Conservation (phyloP, 192 early-diverging fungal genomes). For the Umbelopsis sp. region DNA sequence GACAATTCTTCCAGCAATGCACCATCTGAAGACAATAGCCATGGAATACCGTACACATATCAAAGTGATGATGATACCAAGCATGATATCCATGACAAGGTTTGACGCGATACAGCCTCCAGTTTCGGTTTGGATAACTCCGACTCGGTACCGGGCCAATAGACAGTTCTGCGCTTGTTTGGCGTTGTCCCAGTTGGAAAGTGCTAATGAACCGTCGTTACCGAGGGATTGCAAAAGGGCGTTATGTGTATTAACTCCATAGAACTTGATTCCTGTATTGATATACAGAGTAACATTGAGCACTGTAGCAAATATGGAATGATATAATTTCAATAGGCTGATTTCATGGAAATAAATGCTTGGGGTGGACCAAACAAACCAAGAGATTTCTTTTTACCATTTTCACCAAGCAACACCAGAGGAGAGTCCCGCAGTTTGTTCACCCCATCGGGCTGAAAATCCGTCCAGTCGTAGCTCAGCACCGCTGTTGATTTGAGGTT, state of each 20-base stretch:
- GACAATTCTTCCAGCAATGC: constrained; percentile 55
- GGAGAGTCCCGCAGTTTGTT: background rate
- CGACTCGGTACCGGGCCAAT: constrained; percentile 45
- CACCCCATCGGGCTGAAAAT: constrained; percentile 16
- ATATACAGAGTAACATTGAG: constrained; percentile 24
- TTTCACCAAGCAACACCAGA: constrained; percentile 22
- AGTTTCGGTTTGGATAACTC: constrained; percentile 53
- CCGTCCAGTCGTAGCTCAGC: constrained; percentile 23
- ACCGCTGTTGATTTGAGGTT: background rate
- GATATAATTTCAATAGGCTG: no score
- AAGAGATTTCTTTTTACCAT: constrained; percentile 16
- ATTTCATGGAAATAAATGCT: no score
- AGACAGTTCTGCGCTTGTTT: constrained; percentile 49
- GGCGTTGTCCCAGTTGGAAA: constrained; percentile 16
- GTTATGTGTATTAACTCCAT: constrained; percentile 21
- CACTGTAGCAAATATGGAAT: constrained; percentile 21
- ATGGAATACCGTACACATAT: constrained; percentile 62
- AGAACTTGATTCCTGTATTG: constrained; percentile 17
- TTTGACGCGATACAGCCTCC: constrained; percentile 60
- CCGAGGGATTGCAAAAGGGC: constrained; percentile 20
- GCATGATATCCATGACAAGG: constrained; percentile 55
- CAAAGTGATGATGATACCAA: constrained; percentile 55
- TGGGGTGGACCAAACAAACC: background rate
- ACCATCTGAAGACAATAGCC: constrained; percentile 64
- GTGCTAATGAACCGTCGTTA: constrained; percentile 34